Base-by-base conservation (phyloP, 140 eudicot genomes). In the Senecio squalidus region DNA sequence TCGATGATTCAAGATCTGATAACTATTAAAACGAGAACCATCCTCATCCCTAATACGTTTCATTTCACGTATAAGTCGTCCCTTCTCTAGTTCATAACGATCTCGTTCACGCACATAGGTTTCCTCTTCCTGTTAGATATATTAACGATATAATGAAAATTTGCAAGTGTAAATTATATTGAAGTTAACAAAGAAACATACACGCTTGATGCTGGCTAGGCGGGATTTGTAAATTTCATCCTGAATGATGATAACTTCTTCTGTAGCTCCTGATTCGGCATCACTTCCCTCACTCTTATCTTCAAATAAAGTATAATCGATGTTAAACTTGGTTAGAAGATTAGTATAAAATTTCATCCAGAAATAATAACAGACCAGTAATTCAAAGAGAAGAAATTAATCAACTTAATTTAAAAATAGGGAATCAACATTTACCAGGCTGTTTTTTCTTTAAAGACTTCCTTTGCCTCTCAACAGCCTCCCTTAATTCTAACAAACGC, bases 31-130 rank as follows among this genome's bases (percentile, higher is more conserved):
- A 16, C 98, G 88, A 44, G 98, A 91, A 55, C 96, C 96, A 61
- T 91, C 98, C 74, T 91, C 98, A 61, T 91, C 98, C 15, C 98
- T 73, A 18, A 91, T 78, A 58, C 98, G 98, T 78, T 91, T 91
- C 98, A 91, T 91, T 78, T 91, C 98, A 46, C 98, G 98, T 71
- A 91, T 91, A 33, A 91, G 94, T 67, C 88, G 76, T 22, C 94
- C 98, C 73, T 91, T 91, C 59, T 91, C 98, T 64, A 91, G 29
- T 64, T 91, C 98, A 47, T 81, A 77, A 11, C 98, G 84, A 56
- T 91, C 98, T 68, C 96, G 70, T 76, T 91, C 98, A 11, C 98
- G 94, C 76, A 86, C 73, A 51, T 75, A 61, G 38, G 60, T 48
- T 69, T 91, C 98, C 70, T 91, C 98, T 75, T 91, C 98, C 98